Base-by-base conservation (phyloP, 257 asterid genomes). In the Solanum dulcamara region DNA sequence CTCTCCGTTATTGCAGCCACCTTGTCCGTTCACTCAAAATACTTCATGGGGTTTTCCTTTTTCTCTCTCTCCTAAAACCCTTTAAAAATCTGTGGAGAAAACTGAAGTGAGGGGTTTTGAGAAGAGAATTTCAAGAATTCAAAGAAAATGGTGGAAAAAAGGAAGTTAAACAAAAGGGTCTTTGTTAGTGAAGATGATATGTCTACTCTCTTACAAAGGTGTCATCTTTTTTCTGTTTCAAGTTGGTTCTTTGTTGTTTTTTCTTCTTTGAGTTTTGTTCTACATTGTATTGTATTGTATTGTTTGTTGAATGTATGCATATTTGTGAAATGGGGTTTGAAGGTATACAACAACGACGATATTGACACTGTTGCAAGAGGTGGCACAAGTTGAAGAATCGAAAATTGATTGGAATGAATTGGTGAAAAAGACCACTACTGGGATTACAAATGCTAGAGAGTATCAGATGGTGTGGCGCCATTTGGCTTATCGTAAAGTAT, bases 391-490 rank as follows among this genome's bases (percentile, higher is more conserved):
- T 62, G 86, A 89, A 20, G 94, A 82, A 71, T 89, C 33, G 83
- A 96, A 92, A 83, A 86, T 96, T 81, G 96, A 96, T 88, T 96
- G 99, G 99, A 88, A 89, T 82, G 91, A 70, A 53, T 24, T 93
- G 91, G 97, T 87, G 86, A 91, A 89, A 89, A 96, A 93, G 87
- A 91, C 96, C 18, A 38, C 88, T 13, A 93, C 98, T 2, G 99
- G 97, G 80, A 96, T 96, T 82, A 86, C 94, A 3, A 84, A 88
- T 87, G 94, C 97, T 4, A 91, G 94, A 84, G 99, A 96, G 89
- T 94, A 92, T 84, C 99, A 92, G 70, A 90, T 88, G 93, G 86
- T 96, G 60, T 96, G 98, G 98, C 95, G 99, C 59, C 95, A 93
- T 90, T 89, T 96, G 86, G 98, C 99, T 9, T 96, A 96, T 86